phyloP scores from a whole-genome alignment of 2,329 filamentous ascomycete species.

The Colletotrichum higginsianum region DNA sequence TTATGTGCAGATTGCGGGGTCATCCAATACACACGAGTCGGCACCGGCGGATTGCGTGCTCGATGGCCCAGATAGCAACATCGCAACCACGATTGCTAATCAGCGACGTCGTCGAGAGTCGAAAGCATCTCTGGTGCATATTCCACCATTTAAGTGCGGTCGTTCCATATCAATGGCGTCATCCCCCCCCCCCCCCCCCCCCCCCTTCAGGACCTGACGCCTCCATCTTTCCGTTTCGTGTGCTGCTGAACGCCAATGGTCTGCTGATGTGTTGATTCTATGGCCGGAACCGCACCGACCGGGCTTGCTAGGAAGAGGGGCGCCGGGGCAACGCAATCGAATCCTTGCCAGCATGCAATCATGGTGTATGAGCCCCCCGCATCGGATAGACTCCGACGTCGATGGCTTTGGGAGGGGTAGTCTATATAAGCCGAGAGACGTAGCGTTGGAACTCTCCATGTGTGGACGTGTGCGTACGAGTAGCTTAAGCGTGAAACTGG shows the following conservation, averaged over 20 bases:
- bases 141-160: constrained; percentile 11
- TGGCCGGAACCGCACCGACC: constrained; percentile 31
- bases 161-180: constrained; percentile 32
- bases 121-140: not conserved
- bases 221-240: constrained; percentile 16
- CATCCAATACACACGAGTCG: constrained; percentile 5
- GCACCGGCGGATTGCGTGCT: constrained; percentile 39
- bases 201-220: not conserved
- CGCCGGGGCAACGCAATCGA: constrained; percentile 58
- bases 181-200: constrained; percentile 27
- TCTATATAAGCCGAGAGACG: constrained; percentile 34
- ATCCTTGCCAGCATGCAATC: constrained; percentile 62
- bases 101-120: constrained; percentile 2
- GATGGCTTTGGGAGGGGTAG: constrained; percentile 13
- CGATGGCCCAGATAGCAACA: constrained; percentile 37
- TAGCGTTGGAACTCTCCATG: not conserved
- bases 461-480: not conserved
- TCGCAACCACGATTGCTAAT: constrained; percentile 36
- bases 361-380: constrained; percentile 19
- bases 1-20: constrained; percentile 34
- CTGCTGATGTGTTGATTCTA: not conserved
- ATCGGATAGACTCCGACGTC: constrained; percentile 29
- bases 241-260: constrained; percentile 23
- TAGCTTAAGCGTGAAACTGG: not conserved
- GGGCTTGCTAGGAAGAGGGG: not conserved